Base-by-base conservation (phyloP, 805 yeast species). In the Candida sanyiensis region DNA sequence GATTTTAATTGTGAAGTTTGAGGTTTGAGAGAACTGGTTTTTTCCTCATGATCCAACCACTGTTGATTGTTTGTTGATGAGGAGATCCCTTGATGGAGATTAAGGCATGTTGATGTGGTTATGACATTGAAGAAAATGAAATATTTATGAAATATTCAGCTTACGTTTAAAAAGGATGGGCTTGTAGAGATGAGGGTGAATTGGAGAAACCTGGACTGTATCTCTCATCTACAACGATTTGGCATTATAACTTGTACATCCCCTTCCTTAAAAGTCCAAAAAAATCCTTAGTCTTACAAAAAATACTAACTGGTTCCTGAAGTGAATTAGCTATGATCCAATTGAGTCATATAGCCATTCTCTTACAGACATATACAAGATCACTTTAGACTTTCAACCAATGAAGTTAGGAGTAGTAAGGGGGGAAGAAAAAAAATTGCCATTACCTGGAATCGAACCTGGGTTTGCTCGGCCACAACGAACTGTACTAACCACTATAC, bases 391-490 rank as follows among this genome's bases (percentile, higher is more conserved):
- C n/a, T n/a, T n/a, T n/a, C n/a, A n/a, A n/a, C n/a, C n/a, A n/a
- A n/a, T n/a, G n/a, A n/a, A n/a, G n/a, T n/a, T n/a, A n/a, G n/a
- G n/a, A n/a, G n/a, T n/a, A 11, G 15, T 17, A 23, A 29, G 19
- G n/a, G 19, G 19, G 15, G 10, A 7, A 16, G 7, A 43, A 43
- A 65, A 64, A 58, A 49, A 43, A 44, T 15, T 75, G 80, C 80
- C 79, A 78, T 68, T 65, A 68, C 80, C 80, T 70, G 75, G 80
- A 75, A 74, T 74, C 80, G 81, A 75, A 75, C 80, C 72, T 72
- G 77, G 80, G 80, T 75, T 71, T 74, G 72, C 64, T 71, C 80
- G 75, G 80, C 80, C 80, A 75, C 80, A 75, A 74, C 75, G 80
- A 72, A 63, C 72, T 72, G 80, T 75, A 75, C 80, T 75, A 62